These are phyloP conservation scores for Sesbania bispinosa DNA, from an alignment of 306 rosid species.

Conservation along the genomic window DNA sequence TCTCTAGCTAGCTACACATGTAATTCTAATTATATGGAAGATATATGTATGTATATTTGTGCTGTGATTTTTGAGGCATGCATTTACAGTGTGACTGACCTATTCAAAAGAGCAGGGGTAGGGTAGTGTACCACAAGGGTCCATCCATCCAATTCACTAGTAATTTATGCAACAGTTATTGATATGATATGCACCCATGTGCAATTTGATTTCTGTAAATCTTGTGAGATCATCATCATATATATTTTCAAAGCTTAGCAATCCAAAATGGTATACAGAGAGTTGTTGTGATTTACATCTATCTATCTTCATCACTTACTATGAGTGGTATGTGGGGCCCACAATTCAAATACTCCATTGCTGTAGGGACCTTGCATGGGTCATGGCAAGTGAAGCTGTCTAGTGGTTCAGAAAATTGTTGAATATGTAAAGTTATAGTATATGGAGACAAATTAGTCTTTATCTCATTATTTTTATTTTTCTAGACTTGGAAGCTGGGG, in stretches of 20 bases:
- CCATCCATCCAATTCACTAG: conserved; percentile 6
- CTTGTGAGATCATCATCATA: conserved; percentile 43
- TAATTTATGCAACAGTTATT: conserved; percentile 3
- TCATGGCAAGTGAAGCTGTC: conserved; percentile 32
- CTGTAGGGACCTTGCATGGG: conserved; percentile 38
- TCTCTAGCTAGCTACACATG: too few relatives aligned
- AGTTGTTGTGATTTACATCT: conserved; percentile 44
- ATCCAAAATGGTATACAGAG: conserved; percentile 29
- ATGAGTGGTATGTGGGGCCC: conserved; percentile 35
- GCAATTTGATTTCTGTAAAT: conserved; percentile 41
- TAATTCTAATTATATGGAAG: too few relatives aligned
- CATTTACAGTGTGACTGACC: background rate
- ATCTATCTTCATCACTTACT: conserved; percentile 36
- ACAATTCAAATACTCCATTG: conserved; percentile 25
- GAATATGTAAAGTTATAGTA: conserved; percentile 2
- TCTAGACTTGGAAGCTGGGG: conserved; percentile 25
- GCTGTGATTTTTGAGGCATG: conserved; percentile 6
- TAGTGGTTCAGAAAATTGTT: conserved; percentile 24
- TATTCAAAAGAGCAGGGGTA: conserved; percentile 17
- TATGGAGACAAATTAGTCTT: conserved; percentile 25
- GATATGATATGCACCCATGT: conserved; percentile 55
- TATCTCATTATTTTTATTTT: background rate
- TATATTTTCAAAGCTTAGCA: conserved; percentile 9
- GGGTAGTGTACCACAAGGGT: conserved; percentile 21
- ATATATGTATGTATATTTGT: too few relatives aligned